Base-by-base conservation (phyloP, 2,329 filamentous ascomycete genomes). In the Exophiala sp. region DNA sequence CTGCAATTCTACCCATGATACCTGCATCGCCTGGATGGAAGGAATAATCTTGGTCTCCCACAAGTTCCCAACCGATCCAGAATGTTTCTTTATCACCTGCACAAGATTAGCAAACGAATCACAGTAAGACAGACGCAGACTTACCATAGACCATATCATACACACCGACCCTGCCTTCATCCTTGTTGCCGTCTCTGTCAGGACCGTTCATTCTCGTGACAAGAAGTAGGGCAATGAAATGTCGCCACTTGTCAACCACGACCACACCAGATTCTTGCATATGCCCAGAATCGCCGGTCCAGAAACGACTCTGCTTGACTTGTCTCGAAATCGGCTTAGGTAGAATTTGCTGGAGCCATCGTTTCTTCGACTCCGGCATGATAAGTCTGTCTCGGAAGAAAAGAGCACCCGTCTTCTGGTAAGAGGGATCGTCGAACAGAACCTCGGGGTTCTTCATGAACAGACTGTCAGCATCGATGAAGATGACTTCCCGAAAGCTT, bases 1-100 rank as follows among this genome's bases (percentile, higher is more conserved):
- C 39, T 21, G 21, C 40, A 14, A 57, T 44, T 5, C 40, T 41
- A 35, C 62, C 62, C 60, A 64, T 62, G 12, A 60, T 61, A 47
- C 62, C 62, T 33, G 62, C 66, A 11, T 69, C 67, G 32, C 75
- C 74, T 34, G 66, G 63, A 57, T 76, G 73, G 65, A 77, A 78
- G 16, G 69, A 64, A 57, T 75, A 77, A 20, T 71, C 67, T 6
- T 65, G 56, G 50, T 75, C 72, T 3, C 72, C 74, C 14, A 69
- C 71, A 11, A 77, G 68, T 52, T 76, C 71, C 67, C 73, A 77
- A n/a, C 72, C 71, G 3, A 78, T 67, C 75, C 75, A 78, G 66
- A 76, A 78, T 1, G 74, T 77, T 55, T 78, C 75, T 57, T 78
- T 78, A 62, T 78, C 75, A 41, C 75, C 73, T 73, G 58, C 18